Base-by-base conservation (phyloP, 1,139 yeast species). In the Meyerozyma guilliermondii region DNA sequence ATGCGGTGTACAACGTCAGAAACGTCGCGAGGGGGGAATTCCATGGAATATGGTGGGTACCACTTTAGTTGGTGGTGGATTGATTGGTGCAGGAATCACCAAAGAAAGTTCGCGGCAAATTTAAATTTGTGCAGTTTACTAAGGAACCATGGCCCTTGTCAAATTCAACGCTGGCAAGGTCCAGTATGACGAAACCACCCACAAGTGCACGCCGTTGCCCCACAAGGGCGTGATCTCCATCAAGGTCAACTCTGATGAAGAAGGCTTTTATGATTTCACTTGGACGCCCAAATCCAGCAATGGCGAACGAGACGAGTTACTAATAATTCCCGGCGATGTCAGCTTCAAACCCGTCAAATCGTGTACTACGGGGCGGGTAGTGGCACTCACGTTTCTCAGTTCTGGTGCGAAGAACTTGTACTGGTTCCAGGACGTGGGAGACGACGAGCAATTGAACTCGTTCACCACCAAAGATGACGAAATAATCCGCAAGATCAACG, bases 241-340 rank as follows among this genome's bases (percentile, higher is more conserved):
- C 43, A 74, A 75, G 47, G 83, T 81, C 39, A 80, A 77, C 41
- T 50, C 58, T 49, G 83, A 80, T 39, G 91, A 83, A 35, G 71
- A 66, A 31, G 71, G 63, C 13, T 71, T 72, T 52, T 68, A 55
- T 47, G 73, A 69, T 48, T 71, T 72, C 51, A 55, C 57, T 29
- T 72, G 78, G 78, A 46, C 65, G 24, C 74, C 76, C 36, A 71
- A 70, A 46, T 49, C 59, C 29, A 55, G 55, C 39, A 67, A 66
- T 16, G 59, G 74, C 16, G 81, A 76, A 43, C 70, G 73, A 36
- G 86, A 84, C 44, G 94, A 86, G 53, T 71, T 89, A 51, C 75
- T 89, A 52, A 78, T 92, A 42, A 84, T 92, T 52, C 96, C 97
- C 0, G 98, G 97, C 2, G 98, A 92, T 58, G 95, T 91, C 36